Evolutionary conservation across 345 rosid species (phyloP), one percentile per base, ranked within the genome.

Genomic region (Alliaria petiolata): DNA sequence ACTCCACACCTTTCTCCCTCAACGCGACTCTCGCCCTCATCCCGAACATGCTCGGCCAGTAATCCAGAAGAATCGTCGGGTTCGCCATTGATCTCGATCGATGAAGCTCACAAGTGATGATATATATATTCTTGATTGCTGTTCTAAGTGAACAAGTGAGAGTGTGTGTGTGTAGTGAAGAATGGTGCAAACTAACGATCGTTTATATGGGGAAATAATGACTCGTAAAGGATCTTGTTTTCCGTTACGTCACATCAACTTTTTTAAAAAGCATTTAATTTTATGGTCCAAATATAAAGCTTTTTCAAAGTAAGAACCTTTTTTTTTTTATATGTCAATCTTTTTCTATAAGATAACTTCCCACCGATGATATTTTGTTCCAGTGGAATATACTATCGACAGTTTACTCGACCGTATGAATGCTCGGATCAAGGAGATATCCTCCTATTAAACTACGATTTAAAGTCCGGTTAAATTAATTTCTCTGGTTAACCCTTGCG

Each of bases 11-110:
- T 55, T 72, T 63, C 57, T 72, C 76, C 8, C 70, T 38, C 49
- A 72, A 25, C 4, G 76, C 76, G 22, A 72, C 30, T 55, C 76
- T 72, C 0, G 70, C 69, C 36, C 76, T 72, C 76, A 72, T 72
- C 1, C 70, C 63, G 62, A 63, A 72, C 70, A 72, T 72, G 35
- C 70, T 64, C 0, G 70, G 70, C 76, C 70, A 72, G 57, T 45
- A 72, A 72, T 64, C 71, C 9, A 72, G 40, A 45, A 72, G 71
- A 55, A 55, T 64, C n/a, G 63, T 25, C 1, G 38, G 28, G 34
- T n/a, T 64, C 42, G 71, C 64, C 76, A 72, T 72, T 64, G 77
- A 10, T 54, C 5, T 35, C 0, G 34, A 34, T 33, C 19, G 10
- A 15, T 42, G 9, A 52, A 52, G 54, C 46, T 53, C 63, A 5